Evolutionary conservation across 106 monocot species (phyloP), one percentile per base, ranked within the genome.

Genomic region (Dendrobium huoshanense): DNA sequence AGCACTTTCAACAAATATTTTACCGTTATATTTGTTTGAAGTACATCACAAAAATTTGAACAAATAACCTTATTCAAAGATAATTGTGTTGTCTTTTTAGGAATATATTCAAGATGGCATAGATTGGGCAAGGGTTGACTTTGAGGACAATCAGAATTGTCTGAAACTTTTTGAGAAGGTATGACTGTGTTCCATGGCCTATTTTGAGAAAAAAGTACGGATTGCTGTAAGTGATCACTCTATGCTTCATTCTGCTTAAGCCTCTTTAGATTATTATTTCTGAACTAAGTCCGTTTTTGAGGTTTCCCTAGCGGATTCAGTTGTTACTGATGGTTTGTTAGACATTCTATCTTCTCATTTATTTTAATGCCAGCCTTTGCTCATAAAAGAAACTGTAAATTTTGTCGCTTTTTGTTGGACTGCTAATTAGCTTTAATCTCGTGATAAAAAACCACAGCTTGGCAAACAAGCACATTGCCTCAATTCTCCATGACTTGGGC

Each of bases 61-160:
- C 49, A 76, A 51, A 76, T 76, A 49, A 27, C 4, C 48, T 25
- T 2, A 16, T 51, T 76, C 43, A 43, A 43, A 74, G 42, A 42
- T 74, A n/a, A 74, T 74, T 76, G 48, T 47, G 16, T 25, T 75
- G 31, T 58, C 40, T 17, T 51, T 75, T 17, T 79, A 97, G 96
- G 99, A 99, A 90, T 99, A 99, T 78, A 81, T 95, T 33, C 91
- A 99, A 87, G 99, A 99, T 86, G 99, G 99, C 81, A 95, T 99
- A 58, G 99, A 99, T 68, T 99, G 99, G 99, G 84, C 88, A 77
- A 99, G 86, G 75, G 99, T 99, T 42, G 91, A 95, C 44, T 99
- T 99, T 77, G 95, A 95, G 79, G 99, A 99, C 87, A 99, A 99
- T 82, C 88, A 95, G 81, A 91, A 93, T 72, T 95, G 99, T 80